Conservation (phyloP, 2,329 filamentous ascomycete species). For the Colletotrichum sp. region DNA sequence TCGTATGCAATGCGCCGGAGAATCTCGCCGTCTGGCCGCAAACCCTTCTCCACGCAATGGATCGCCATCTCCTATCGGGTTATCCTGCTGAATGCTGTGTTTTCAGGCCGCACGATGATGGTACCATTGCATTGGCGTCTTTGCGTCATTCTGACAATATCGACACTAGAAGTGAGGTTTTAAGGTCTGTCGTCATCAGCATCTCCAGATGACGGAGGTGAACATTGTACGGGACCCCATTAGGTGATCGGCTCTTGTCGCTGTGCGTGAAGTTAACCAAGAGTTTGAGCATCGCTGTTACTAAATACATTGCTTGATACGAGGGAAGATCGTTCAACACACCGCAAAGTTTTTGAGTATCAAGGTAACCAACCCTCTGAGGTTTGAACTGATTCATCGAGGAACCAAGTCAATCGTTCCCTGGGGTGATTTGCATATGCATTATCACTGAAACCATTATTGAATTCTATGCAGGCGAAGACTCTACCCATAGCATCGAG, state of each 20-base stretch:
- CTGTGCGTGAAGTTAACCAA: accelerated
- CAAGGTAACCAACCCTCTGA: too few relatives aligned
- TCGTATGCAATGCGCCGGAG: accelerated
- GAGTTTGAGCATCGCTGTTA: not conserved
- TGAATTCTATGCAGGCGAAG: not conserved
- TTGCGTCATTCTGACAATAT: not conserved
- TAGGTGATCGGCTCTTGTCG: accelerated
- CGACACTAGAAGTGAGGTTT: accelerated
- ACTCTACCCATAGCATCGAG: not conserved
- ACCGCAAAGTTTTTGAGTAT: too few relatives aligned
- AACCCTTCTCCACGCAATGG: not conserved
- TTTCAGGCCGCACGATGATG: too few relatives aligned
- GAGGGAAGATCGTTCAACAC: accelerated
- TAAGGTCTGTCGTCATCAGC: accelerated
- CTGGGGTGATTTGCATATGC: too few relatives aligned
- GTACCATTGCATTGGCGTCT: not conserved
- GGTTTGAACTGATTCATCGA: too few relatives aligned
- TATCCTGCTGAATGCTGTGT: not conserved
- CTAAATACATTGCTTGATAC: accelerated
- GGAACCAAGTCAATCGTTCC: too few relatives aligned
- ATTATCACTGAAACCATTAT: not conserved
- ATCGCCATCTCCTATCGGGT: accelerated
- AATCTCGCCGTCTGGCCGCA: not conserved
- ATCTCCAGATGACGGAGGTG: not conserved
- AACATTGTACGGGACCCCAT: not conserved